Evolutionary conservation across 208 protist genomes (phyloP).

Genomic region (Sergeia podlipaevii): DNA sequence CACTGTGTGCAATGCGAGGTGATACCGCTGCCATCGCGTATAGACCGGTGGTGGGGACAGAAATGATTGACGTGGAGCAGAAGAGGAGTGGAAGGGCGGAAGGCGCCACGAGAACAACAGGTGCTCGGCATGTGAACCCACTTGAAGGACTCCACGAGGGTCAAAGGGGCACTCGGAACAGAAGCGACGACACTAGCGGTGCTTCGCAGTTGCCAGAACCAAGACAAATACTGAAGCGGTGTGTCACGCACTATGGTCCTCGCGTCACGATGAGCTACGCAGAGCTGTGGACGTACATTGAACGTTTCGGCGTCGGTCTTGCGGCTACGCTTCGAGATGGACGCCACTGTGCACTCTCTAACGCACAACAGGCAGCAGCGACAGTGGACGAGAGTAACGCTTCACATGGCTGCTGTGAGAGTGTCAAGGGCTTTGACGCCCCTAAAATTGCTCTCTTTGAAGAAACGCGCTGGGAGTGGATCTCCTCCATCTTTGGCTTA

Average conservation of each 20-base stretch:
- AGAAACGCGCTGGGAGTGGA: constrained; percentile 74
- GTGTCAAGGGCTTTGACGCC: no score
- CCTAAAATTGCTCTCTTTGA: constrained; percentile 82
- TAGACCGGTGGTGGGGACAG: not conserved
- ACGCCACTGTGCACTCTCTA: not conserved
- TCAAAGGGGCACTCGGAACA: no score
- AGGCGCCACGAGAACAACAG: no score
- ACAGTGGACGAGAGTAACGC: not conserved
- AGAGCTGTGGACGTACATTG: constrained; percentile 21
- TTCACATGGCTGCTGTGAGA: not conserved
- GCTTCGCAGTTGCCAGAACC: not conserved
- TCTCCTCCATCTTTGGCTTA: constrained; percentile 34
- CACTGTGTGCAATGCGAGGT: not conserved
- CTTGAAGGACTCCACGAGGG: no score
- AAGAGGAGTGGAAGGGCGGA: not conserved
- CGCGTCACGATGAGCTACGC: constrained; percentile 19
- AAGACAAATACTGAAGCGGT: not conserved
- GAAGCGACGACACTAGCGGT: no score
- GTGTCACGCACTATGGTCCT: constrained; percentile 12
- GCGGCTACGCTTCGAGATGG: not conserved
- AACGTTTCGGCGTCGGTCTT: constrained; percentile 23
- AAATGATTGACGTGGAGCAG: not conserved
- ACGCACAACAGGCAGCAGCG: not conserved
- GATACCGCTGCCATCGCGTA: constrained; percentile 5
- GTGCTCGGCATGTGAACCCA: no score